A percentile compares a stretch with the other conserved stretches of the same genome.
phyloP scores from a whole-genome alignment of 495 filamentous ascomycete genomes.

The Haplographium delicatum region DNA sequence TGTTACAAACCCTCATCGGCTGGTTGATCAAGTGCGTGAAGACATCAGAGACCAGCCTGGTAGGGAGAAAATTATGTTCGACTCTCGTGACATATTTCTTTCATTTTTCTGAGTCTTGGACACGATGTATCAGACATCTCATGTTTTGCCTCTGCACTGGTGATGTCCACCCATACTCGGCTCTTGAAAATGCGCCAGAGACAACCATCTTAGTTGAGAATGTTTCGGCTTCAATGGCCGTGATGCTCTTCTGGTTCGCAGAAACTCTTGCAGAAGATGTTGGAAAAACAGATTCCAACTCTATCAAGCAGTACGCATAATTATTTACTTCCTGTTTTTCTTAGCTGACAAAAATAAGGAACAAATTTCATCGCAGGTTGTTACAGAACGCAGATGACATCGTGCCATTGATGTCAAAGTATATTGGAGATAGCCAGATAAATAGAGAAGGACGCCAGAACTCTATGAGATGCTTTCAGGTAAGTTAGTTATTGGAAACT shows the following conservation, averaged over 20 bases:
- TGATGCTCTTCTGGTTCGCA: constrained; percentile 66
- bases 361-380: constrained; percentile 47
- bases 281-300: constrained; percentile 55
- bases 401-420: constrained; percentile 38
- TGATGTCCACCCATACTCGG: constrained; percentile 38
- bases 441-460: constrained; percentile 35
- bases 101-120: constrained; percentile 64
- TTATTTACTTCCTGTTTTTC: not conserved
- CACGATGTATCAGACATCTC: constrained; percentile 62
- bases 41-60: constrained; percentile 55
- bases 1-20: constrained; percentile 65
- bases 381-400: constrained; percentile 47
- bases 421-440: constrained; percentile 3
- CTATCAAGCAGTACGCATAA: constrained; percentile 40
- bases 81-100: constrained; percentile 77
- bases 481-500: no score
- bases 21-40: constrained; percentile 59
- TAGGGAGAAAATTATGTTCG: constrained; percentile 77
- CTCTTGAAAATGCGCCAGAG: constrained; percentile 44
- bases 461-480: constrained; percentile 56
- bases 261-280: constrained; percentile 71
- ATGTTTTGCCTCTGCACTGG: constrained; percentile 54
- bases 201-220: constrained; percentile 48
- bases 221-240: constrained; percentile 49
- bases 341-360: constrained; percentile 23